phyloP scores from a whole-genome alignment of 2,329 filamentous ascomycete genomes.

The Aaosphaeria arxii region DNA sequence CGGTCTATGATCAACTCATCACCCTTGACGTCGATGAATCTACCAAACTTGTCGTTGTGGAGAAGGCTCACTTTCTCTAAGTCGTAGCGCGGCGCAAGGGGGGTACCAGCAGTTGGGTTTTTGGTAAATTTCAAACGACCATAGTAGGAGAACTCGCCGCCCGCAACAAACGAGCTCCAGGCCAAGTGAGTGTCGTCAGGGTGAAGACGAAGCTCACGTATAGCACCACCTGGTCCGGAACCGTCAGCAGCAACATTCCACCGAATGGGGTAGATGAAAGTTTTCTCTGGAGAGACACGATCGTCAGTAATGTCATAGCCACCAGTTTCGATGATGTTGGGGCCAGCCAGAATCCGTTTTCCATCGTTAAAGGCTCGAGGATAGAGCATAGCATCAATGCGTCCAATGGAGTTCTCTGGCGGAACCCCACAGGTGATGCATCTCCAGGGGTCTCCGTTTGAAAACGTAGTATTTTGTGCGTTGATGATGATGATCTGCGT shows the following conservation, averaged over 20 bases:
- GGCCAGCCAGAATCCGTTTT: conserved; percentile 31
- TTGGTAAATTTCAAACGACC: conserved; percentile 42
- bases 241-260: conserved; percentile 35
- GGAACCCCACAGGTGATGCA: conserved; percentile 46
- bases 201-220: conserved; percentile 46
- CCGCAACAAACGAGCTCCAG: conserved; percentile 39
- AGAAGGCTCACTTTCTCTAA: conserved; percentile 39
- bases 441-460: conserved; percentile 47
- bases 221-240: conserved; percentile 25
- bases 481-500: conserved; percentile 42
- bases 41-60: background rate
- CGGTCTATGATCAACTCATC: conserved; percentile 23
- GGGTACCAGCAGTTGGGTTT: conserved; percentile 13
- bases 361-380: conserved; percentile 44
- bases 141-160: conserved; percentile 33
- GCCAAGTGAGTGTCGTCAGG: conserved; percentile 45
- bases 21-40: background rate
- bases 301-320: conserved; percentile 28
- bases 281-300: conserved; percentile 37
- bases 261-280: conserved; percentile 42
- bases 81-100: conserved; percentile 31
- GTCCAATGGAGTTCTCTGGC: conserved; percentile 14
- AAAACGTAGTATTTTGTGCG: conserved; percentile 37
- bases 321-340: conserved; percentile 37
- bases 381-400: background rate